Conservation (phyloP, 83 land plant species). For the Picea abies region DNA sequence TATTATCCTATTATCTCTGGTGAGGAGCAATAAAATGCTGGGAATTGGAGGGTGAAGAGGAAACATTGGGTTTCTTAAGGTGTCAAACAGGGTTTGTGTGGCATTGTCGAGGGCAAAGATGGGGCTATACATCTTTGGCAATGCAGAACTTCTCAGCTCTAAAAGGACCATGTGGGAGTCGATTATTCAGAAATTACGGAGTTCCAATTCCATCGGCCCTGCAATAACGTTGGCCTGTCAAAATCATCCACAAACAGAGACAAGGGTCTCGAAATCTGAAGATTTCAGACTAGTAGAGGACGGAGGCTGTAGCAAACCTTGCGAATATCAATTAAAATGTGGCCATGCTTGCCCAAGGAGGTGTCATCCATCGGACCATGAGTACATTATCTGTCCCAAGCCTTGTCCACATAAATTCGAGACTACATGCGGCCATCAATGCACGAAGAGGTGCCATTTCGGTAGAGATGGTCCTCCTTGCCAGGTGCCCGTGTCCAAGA, state of each 20-base stretch:
- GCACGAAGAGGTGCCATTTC: constrained; percentile 15
- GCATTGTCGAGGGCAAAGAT: too few relatives aligned
- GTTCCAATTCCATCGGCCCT: constrained; percentile 4
- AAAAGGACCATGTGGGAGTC: background rate
- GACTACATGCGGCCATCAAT: constrained; percentile 8
- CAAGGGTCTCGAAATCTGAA: background rate
- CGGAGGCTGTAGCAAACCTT: constrained; percentile 23
- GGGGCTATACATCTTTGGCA: background rate
- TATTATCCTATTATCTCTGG: too few relatives aligned
- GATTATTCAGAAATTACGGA: background rate
- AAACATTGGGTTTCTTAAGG: too few relatives aligned
- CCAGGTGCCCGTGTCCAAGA: background rate
- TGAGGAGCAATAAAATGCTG: too few relatives aligned
- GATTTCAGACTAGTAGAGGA: constrained; percentile 19
- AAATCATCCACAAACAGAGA: constrained; percentile 27
- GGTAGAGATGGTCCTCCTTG: constrained; percentile 19
- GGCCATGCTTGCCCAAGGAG: constrained; percentile 1
- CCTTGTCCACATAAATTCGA: constrained; percentile 9
- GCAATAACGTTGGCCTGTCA: constrained; percentile 18
- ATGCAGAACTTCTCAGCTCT: background rate
- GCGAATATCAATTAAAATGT: constrained; percentile 27
- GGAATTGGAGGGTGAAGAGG: too few relatives aligned
- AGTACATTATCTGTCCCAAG: background rate
- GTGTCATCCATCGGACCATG: too few relatives aligned
- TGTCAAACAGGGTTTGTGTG: too few relatives aligned